phyloP scores from a whole-genome alignment of 2,329 filamentous ascomycete genomes.

The Lecanicillium sp. region DNA sequence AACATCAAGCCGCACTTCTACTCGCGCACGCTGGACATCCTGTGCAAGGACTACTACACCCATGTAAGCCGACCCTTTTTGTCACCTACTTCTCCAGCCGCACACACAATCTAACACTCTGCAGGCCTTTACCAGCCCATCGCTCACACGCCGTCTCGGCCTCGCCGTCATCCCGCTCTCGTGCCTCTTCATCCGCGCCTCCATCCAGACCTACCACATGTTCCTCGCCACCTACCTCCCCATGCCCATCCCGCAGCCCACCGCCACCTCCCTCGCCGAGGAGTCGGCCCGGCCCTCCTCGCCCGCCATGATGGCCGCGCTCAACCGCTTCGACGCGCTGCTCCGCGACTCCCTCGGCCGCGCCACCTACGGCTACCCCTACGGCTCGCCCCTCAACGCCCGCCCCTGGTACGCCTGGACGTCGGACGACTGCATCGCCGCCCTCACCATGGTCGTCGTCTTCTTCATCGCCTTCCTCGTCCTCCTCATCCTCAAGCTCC shows the following conservation, averaged over 20 bases:
- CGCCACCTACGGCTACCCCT: slow-evolving; percentile 58
- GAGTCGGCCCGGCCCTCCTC: slow-evolving; percentile 60
- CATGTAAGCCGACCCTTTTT: slow-evolving; percentile 61
- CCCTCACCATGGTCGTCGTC: slow-evolving; percentile 76
- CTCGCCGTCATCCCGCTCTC: slow-evolving; percentile 88
- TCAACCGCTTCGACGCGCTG: slow-evolving; percentile 72
- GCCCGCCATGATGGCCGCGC: slow-evolving; percentile 67
- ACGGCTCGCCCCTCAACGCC: slow-evolving; percentile 32
- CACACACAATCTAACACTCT: slow-evolving; percentile 15
- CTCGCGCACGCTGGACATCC: slow-evolving; percentile 79
- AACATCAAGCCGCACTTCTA: slow-evolving; percentile 91
- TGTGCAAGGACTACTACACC: slow-evolving; percentile 97
- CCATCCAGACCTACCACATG: slow-evolving; percentile 96
- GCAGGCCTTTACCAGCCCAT: slow-evolving; percentile 83
- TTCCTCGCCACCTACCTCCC: slow-evolving; percentile 85
- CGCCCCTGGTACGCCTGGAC: slow-evolving; percentile 51
- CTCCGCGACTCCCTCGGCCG: slow-evolving; percentile 70
- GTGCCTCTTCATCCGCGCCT: slow-evolving; percentile 90
- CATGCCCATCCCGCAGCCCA: slow-evolving; percentile 59
- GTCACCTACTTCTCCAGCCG: background rate
- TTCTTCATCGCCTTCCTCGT: slow-evolving; percentile 81
- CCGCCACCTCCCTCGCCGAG: slow-evolving; percentile 58
- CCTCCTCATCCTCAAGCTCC: slow-evolving; percentile 74
- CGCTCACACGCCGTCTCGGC: slow-evolving; percentile 81
- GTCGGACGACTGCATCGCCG: slow-evolving; percentile 67